Evolutionary conservation across 257 asterid species (phyloP), one percentile per base, ranked within the genome.

Genomic region (Jacaranda mimosifolia): DNA sequence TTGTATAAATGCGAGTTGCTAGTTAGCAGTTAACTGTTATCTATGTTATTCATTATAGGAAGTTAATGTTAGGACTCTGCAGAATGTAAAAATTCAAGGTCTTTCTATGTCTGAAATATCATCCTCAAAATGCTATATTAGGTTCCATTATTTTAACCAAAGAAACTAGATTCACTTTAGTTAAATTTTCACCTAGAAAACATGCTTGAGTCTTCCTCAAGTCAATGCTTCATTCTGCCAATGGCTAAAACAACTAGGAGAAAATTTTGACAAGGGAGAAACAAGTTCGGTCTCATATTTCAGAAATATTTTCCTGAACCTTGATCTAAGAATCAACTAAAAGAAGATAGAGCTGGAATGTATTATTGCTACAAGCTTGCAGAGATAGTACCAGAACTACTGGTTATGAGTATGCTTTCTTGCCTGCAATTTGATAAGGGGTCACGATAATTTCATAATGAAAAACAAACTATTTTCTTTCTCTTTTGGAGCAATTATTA

Each of bases 171-270:
- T 9, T 55, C 59, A 21, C 67, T 53, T 15, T 56, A 11, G 35
- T 70, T 70, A 53, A 49, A 32, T 52, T 7, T 64, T 63, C 69
- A 59, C 35, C 65, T 18, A 53, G 73, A 64, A 39, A 15, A 52
- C 45, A 75, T 26, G 21, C 52, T 53, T 64, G 49, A n/a, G 55
- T 17, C 70, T 64, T 51, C 57, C 56, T 63, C 55, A 4, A 26
- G 58, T 64, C 66, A 32, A 32, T 42, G 18, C 70, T 66, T 42
- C 38, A 10, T 39, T 65, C 1, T 9, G 36, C n/a, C 51, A 18
- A 18, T 42, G 56, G 55, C 71, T 65, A 35, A 66, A 66, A 42
- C 13, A 55, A 42, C 39, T 17, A 55, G 10, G 48, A 43, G 48
- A 43, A 1, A 43, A 3, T 6, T 43, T 9, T 43, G 48, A 43